Conservation (phyloP, 2,329 filamentous ascomycete genomes). For the Emergomyces pasteurianus region DNA sequence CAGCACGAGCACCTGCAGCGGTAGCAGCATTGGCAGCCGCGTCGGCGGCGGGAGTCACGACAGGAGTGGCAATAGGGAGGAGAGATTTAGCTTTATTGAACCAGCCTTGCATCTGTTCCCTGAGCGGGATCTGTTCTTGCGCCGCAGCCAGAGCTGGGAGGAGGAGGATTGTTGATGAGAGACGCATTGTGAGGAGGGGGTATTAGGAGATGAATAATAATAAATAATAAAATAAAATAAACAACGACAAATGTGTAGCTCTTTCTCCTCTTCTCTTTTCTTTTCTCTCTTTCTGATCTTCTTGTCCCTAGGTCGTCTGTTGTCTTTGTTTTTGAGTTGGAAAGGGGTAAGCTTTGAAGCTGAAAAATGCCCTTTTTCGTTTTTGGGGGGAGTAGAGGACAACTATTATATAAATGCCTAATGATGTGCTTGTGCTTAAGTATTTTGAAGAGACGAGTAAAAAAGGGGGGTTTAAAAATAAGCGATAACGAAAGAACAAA, state of each 20-base stretch:
- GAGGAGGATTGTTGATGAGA: constrained; percentile 45
- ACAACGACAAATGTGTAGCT: neutral
- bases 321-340: neutral
- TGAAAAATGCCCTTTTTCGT: neutral
- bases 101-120: constrained; percentile 35
- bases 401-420: too few relatives aligned
- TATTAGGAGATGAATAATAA: neutral
- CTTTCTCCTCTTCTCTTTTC: too few relatives aligned
- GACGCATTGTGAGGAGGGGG: constrained; percentile 9
- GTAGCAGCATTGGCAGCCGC: constrained; percentile 27
- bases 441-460: too few relatives aligned
- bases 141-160: constrained; percentile 67
- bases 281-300: neutral
- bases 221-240: too few relatives aligned
- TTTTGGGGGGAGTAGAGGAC: neutral
- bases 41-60: constrained; percentile 20
- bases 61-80: constrained; percentile 38
- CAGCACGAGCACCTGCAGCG: constrained; percentile 16
- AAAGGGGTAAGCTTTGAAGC: neutral
- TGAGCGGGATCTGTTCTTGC: constrained; percentile 43
- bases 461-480: too few relatives aligned
- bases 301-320: neutral
- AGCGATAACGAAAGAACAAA: too few relatives aligned
- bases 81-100: constrained; percentile 43
- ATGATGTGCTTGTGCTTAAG: too few relatives aligned